These are phyloP conservation scores for Amanita jacksonii DNA, from an alignment of 768 basidiomycete genomes.

Conservation along the genomic window DNA sequence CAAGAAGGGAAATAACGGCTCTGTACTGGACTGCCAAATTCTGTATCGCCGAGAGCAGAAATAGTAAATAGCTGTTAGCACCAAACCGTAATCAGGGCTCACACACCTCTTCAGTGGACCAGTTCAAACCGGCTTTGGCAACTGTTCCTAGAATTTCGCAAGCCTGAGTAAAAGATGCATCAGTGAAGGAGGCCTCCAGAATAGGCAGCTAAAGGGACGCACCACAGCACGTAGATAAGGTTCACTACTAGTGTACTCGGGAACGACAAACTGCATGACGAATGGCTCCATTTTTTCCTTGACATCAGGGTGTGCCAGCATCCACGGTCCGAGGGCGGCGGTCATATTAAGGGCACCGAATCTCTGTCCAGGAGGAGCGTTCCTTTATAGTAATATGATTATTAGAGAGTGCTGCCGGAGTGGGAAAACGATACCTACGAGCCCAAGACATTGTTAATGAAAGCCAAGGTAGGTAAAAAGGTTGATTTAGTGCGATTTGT, in stretches of 20 bases:
- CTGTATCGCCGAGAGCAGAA: slow-evolving; percentile 23
- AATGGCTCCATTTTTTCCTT: slow-evolving; percentile 72
- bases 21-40: slow-evolving; percentile 55
- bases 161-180: slow-evolving; percentile 39
- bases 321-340: slow-evolving; percentile 62
- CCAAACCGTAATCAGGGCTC: slow-evolving; percentile 7
- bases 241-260: slow-evolving; percentile 55
- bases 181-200: slow-evolving; percentile 3
- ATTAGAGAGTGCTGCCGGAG: not conserved
- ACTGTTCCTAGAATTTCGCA: slow-evolving; percentile 74
- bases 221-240: slow-evolving; percentile 75
- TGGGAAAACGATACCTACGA: slow-evolving; percentile 34
- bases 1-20: slow-evolving; percentile 55
- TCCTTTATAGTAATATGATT: slow-evolving; percentile 16
- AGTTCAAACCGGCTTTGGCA: slow-evolving; percentile 58
- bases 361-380: slow-evolving; percentile 49
- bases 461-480: slow-evolving; percentile 70
- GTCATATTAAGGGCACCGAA: slow-evolving; percentile 86
- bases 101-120: slow-evolving; percentile 52
- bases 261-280: slow-evolving; percentile 62
- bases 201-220: slow-evolving; percentile 21
- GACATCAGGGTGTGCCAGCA: slow-evolving; percentile 80
- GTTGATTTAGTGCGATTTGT: slow-evolving; percentile 74
- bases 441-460: slow-evolving; percentile 66
- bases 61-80: slow-evolving; percentile 2